Base-by-base conservation (phyloP, 2,329 filamentous ascomycete genomes). In the Corynespora cassiicola region DNA sequence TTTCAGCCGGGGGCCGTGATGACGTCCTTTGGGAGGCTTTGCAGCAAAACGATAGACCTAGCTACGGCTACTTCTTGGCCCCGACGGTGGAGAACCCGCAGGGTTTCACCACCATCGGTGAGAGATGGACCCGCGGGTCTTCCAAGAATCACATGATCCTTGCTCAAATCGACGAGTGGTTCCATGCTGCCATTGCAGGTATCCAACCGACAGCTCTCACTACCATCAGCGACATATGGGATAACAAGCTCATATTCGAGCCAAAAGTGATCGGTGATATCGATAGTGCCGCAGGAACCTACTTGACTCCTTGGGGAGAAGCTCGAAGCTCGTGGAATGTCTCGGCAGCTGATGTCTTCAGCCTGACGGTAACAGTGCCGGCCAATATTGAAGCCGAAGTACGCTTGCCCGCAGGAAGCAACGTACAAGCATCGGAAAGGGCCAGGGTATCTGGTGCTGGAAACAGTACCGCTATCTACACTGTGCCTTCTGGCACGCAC, bases 81-180 rank as follows among this genome's bases (percentile, higher is more conserved):
- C 30, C 30, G 15, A 32, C 30, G 8, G 3, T 32, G 14, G 30
- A 10, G 8, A 32, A 32, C 7, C 30, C 30, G 2, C 10, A 21
- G 7, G 30, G 30, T n/a, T 32, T 32, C 11, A 32, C 30, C 11
- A 32, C 30, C 3, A 19, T 32, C 7, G 16, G 16, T n/a, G 30
- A 32, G 30, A 19, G 30, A 9, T 32, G 30, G 30, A 21, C 20
- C 18, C 18, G 15, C 6, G 30, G 16, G 14, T 14, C 16, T 9
- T 32, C 30, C 11, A 19, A 32, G 18, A 32, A 32, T 15, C 30
- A 32, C 23, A 32, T 32, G 30, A 32, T 32, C 30, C 18, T 32
- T 6, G 30, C 30, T 11, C 30, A 32, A 12, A 32, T 32, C 7
- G 30, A 32, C 16, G 30, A 32, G 16, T 32, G 30, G 30, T 32